Percentiles rank a stretch among this genome's conserved stretches.
phyloP scores from a whole-genome alignment of 1,284 basidiomycete species.

The Butyriboletus appendiculatus region DNA sequence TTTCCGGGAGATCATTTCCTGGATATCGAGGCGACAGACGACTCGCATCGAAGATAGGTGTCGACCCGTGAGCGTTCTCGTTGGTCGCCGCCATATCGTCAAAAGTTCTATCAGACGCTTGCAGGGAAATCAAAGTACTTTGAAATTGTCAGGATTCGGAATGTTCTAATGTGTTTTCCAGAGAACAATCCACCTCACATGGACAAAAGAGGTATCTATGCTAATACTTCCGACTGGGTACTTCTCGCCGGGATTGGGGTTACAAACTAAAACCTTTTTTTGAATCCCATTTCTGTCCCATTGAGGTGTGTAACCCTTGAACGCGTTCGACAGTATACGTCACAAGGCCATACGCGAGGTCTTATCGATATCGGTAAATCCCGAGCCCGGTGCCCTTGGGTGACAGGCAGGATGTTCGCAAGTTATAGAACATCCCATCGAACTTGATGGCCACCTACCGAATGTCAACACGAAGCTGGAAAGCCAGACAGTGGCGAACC shows the following conservation, averaged over 20 bases:
- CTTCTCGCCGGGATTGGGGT: neutral
- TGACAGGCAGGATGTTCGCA: neutral
- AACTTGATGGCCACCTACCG: neutral
- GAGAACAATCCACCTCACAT: too few relatives aligned
- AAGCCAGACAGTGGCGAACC: too few relatives aligned
- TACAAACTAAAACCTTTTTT: too few relatives aligned
- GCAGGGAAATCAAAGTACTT: neutral
- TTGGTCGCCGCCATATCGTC: neutral
- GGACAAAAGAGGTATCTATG: neutral
- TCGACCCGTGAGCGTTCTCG: neutral
- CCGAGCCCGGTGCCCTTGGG: neutral
- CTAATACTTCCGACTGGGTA: neutral
- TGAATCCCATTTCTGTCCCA: too few relatives aligned
- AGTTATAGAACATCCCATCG: too few relatives aligned
- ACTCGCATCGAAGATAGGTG: neutral
- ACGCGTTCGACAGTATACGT: neutral
- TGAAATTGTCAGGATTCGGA: neutral
- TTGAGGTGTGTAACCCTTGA: too few relatives aligned
- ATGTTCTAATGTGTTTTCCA: neutral
- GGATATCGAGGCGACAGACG: constrained; percentile 17
- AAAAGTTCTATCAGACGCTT: neutral
- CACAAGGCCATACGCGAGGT: neutral
- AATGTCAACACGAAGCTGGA: too few relatives aligned
- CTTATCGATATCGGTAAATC: neutral
- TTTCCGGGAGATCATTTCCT: constrained; percentile 18